phyloP scores from a whole-genome alignment of 805 yeast genomes.

The Sugiyamaella lignohabitans region DNA sequence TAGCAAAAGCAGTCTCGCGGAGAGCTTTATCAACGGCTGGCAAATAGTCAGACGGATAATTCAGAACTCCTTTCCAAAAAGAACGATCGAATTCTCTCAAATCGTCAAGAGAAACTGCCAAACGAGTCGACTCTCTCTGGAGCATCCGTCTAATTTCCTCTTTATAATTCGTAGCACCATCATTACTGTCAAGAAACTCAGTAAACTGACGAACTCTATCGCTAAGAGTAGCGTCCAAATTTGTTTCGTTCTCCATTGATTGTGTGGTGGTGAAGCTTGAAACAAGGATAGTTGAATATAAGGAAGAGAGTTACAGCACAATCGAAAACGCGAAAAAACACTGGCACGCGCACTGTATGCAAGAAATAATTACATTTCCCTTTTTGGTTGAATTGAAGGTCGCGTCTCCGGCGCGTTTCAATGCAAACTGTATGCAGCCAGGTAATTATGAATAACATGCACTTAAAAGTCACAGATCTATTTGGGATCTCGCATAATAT shows the following conservation, averaged over 20 bases:
- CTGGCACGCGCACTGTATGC: conserved; percentile 1
- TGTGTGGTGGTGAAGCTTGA: neutral
- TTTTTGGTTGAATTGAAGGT: conserved; percentile 7
- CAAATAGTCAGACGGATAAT: conserved; percentile 72
- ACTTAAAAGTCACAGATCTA: too few species aligned
- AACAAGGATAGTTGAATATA: neutral
- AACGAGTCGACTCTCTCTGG: conserved; percentile 55
- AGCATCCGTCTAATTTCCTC: conserved; percentile 70
- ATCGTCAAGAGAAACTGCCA: conserved; percentile 77
- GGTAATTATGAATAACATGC: too few species aligned
- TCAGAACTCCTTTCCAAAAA: conserved; percentile 69
- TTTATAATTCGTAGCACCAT: conserved; percentile 53
- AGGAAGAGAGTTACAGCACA: neutral
- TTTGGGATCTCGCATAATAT: too few species aligned
- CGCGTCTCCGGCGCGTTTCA: neutral
- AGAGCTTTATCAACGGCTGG: conserved; percentile 89
- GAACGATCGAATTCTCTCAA: conserved; percentile 73
- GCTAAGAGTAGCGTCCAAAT: conserved; percentile 40
- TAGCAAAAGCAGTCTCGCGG: conserved; percentile 66
- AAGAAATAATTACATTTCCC: conserved; percentile 7
- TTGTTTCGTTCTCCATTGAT: conserved; percentile 4
- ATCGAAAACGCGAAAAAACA: neutral
- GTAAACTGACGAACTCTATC: conserved; percentile 86
- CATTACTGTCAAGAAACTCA: conserved; percentile 67
- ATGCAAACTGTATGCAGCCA: too few species aligned